These are phyloP conservation scores for Aspergillus sp. DNA, from an alignment of 2,329 filamentous ascomycete species.

Conservation along the genomic window DNA sequence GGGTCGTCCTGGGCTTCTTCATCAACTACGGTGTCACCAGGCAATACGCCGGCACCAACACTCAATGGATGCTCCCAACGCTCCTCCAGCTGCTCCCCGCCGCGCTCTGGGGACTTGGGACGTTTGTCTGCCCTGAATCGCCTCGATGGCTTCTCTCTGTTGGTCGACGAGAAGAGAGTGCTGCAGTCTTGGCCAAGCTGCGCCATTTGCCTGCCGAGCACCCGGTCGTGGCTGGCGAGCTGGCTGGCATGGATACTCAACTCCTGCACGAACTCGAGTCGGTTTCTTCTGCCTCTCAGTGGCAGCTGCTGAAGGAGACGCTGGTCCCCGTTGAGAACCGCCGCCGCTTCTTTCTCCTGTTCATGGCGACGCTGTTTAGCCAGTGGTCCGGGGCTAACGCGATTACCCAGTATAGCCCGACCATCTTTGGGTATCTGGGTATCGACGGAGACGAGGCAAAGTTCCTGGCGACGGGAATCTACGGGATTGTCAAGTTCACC, in stretches of 20 bases:
- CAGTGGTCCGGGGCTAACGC: constrained; percentile 49
- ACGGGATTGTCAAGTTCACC: constrained; percentile 46
- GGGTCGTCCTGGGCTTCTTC: too few species aligned
- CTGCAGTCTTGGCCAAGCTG: constrained; percentile 24
- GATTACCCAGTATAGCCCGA: constrained; percentile 47
- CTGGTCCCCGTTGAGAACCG: constrained; percentile 39
- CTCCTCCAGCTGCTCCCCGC: constrained; percentile 21
- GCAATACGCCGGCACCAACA: constrained; percentile 12
- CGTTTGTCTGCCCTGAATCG: constrained; percentile 20
- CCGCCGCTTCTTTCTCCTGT: constrained; percentile 40
- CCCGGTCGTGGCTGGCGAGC: constrained; percentile 29
- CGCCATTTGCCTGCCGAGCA: constrained; percentile 39
- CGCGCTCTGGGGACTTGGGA: constrained; percentile 15
- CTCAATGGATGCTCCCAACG: constrained; percentile 25
- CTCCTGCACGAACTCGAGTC: constrained; percentile 30
- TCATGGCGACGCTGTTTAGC: constrained; percentile 41
- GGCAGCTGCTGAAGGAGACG: constrained; percentile 26
- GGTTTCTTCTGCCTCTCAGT: constrained; percentile 27
- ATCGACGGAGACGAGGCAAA: constrained; percentile 10
- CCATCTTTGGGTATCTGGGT: constrained; percentile 44
- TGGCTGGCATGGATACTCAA: constrained; percentile 16
- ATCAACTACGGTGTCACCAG: constrained; percentile 14
- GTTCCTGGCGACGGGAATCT: constrained; percentile 37
- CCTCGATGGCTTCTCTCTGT: constrained; percentile 22
- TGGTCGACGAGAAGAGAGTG: constrained; percentile 17